These are phyloP conservation scores for Suhomyces bribrorum DNA, from an alignment of 1,139 yeast genomes.

Conservation along the genomic window DNA sequence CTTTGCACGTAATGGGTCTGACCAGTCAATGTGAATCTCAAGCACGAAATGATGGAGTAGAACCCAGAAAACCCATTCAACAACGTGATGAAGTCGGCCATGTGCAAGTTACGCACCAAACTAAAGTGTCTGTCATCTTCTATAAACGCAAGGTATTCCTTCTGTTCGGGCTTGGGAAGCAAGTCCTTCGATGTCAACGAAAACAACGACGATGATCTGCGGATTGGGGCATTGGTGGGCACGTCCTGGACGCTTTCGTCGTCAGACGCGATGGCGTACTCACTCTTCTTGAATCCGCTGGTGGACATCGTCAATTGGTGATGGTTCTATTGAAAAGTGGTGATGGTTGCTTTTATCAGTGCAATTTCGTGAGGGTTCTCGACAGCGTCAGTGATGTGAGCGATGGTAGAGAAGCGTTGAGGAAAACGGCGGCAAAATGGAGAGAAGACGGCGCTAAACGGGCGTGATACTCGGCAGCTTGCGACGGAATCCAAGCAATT, in stretches of 20 bases:
- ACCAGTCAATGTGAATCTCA: constrained; percentile 73
- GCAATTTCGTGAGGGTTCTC: neutral
- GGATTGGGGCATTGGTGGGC: constrained; percentile 29
- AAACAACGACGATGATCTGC: constrained; percentile 44
- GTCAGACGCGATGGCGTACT: constrained; percentile 42
- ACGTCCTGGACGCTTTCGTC: constrained; percentile 25
- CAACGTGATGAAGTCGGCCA: constrained; percentile 94
- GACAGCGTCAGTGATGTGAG: too few relatives aligned
- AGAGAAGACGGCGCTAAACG: too few relatives aligned
- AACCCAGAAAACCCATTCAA: constrained; percentile 90
- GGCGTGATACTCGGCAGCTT: too few relatives aligned
- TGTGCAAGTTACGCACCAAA: constrained; percentile 75
- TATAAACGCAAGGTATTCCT: constrained; percentile 75
- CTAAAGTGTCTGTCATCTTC: constrained; percentile 79
- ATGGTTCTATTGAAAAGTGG: neutral
- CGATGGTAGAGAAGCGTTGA: too few relatives aligned
- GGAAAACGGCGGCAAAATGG: too few relatives aligned
- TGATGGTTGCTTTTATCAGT: neutral
- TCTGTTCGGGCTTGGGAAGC: constrained; percentile 61
- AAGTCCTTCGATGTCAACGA: constrained; percentile 35
- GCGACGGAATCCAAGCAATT: too few relatives aligned
- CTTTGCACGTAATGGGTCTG: constrained; percentile 74
- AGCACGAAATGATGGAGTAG: constrained; percentile 82
- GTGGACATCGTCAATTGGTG: constrained; percentile 16
- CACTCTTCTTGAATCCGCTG: constrained; percentile 24